Percentiles rank a stretch among this genome's conserved stretches.
Conservation (phyloP, 2,329 filamentous ascomycete genomes). For the Onygenales sp. region DNA sequence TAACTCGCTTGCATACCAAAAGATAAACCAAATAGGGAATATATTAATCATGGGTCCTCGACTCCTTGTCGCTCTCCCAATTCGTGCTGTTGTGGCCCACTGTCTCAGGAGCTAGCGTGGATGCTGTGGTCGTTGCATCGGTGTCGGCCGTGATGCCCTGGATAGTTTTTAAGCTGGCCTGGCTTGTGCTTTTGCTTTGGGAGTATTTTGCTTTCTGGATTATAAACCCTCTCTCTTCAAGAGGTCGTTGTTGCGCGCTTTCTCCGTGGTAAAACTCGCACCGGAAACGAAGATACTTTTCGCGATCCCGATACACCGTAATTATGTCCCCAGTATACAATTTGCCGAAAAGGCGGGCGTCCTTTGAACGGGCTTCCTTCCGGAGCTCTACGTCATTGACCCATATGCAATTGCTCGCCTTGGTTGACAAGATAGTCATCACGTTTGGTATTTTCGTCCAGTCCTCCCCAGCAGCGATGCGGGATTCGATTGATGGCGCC, state of each 20-base stretch:
- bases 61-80: neutral
- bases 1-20: neutral
- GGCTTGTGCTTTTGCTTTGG: neutral
- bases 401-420: slow-evolving; percentile 63
- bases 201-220: slow-evolving; percentile 26
- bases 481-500: slow-evolving; percentile 56
- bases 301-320: slow-evolving; percentile 49
- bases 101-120: neutral
- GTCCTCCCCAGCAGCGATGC: slow-evolving; percentile 46
- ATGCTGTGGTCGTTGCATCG: neutral
- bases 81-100: neutral
- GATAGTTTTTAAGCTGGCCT: neutral
- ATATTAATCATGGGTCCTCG: neutral
- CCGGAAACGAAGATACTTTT: slow-evolving; percentile 31
- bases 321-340: slow-evolving; percentile 70
- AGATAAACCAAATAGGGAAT: neutral
- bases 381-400: slow-evolving; percentile 63
- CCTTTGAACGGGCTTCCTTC: slow-evolving; percentile 43
- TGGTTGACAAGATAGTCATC: slow-evolving; percentile 67
- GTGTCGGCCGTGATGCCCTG: neutral
- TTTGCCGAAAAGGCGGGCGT: slow-evolving; percentile 51
- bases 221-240: slow-evolving; percentile 30
- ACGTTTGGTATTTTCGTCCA: slow-evolving; percentile 46
- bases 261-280: slow-evolving; percentile 39
- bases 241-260: slow-evolving; percentile 32